These are phyloP conservation scores for Climacium dendroides DNA, from an alignment of 225 moss, liverwort and hornwort genomes.

Conservation along the genomic window DNA sequence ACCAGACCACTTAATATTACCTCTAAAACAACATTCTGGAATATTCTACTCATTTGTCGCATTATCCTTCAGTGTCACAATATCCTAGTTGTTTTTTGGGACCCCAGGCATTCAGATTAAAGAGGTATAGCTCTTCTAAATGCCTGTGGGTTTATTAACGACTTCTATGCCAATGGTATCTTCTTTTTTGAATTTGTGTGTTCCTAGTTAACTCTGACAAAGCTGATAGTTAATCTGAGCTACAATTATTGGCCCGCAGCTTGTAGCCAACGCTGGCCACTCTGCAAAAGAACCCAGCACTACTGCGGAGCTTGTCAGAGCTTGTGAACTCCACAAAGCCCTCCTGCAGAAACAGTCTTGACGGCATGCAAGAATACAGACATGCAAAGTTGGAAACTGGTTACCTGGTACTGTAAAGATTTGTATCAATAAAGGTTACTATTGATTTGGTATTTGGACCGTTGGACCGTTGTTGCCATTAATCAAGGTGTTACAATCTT, in stretches of 20 bases:
- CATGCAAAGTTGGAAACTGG: neutral
- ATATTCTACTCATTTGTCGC: too few relatives aligned
- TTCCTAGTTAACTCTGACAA: neutral
- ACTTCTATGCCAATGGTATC: neutral
- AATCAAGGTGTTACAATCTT: neutral
- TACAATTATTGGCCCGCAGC: slow-evolving; percentile 18
- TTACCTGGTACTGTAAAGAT: neutral
- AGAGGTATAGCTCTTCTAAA: too few relatives aligned
- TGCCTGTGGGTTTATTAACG: too few relatives aligned
- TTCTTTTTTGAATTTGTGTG: neutral
- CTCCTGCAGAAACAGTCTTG: slow-evolving; percentile 3
- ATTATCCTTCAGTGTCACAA: too few relatives aligned
- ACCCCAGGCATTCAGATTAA: too few relatives aligned
- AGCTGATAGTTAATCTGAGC: neutral
- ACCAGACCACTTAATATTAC: too few relatives aligned
- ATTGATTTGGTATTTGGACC: neutral
- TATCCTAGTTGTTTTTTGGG: too few relatives aligned
- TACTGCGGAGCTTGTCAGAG: slow-evolving; percentile 65
- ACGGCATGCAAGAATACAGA: neutral
- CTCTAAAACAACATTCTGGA: too few relatives aligned
- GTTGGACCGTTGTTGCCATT: neutral
- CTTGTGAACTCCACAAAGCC: slow-evolving; percentile 63
- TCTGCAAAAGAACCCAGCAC: slow-evolving; percentile 70
- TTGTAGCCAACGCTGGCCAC: slow-evolving; percentile 74
- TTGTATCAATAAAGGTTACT: neutral